Conservation (phyloP, 805 yeast species). For the Candida pseudoglaebosa region DNA sequence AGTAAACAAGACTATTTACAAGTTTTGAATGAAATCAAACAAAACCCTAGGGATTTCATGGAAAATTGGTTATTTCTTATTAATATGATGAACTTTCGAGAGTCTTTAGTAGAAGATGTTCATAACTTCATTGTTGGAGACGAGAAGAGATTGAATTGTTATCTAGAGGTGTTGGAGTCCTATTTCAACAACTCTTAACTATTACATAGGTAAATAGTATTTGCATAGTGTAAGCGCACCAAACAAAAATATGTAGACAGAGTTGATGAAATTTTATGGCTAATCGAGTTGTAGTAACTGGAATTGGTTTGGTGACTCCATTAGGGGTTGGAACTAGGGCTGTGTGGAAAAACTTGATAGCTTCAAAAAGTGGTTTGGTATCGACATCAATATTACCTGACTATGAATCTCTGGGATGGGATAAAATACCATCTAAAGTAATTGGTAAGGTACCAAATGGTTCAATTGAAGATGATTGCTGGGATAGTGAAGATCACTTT, state of each 20-base stretch:
- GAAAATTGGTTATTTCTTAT: slow-evolving; percentile 29
- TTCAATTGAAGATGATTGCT: slow-evolving; percentile 37
- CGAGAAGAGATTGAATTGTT: slow-evolving; percentile 31
- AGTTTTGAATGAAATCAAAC: background rate
- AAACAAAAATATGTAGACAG: background rate
- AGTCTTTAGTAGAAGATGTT: slow-evolving; percentile 19
- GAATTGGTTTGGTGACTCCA: slow-evolving; percentile 84
- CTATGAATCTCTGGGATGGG: slow-evolving; percentile 44
- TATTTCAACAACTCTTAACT: background rate
- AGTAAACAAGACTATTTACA: background rate
- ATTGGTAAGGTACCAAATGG: slow-evolving; percentile 73
- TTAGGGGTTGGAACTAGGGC: slow-evolving; percentile 64
- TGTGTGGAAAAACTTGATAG: slow-evolving; percentile 53
- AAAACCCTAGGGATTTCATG: slow-evolving; percentile 10
- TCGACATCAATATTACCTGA: slow-evolving; percentile 44
- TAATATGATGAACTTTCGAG: slow-evolving; percentile 18
- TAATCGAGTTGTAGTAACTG: slow-evolving; percentile 86
- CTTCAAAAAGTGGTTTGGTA: slow-evolving; percentile 53
- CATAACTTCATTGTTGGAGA: slow-evolving; percentile 39
- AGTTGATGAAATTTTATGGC: slow-evolving; percentile 8
- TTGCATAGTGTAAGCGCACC: background rate
- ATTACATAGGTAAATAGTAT: background rate
- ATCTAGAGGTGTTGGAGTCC: slow-evolving; percentile 11
- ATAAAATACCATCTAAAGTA: slow-evolving; percentile 61
- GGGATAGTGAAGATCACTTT: slow-evolving; percentile 52